Conservation (phyloP, 169 alveolate genomes). For the Cardiosporidium cionae region DNA sequence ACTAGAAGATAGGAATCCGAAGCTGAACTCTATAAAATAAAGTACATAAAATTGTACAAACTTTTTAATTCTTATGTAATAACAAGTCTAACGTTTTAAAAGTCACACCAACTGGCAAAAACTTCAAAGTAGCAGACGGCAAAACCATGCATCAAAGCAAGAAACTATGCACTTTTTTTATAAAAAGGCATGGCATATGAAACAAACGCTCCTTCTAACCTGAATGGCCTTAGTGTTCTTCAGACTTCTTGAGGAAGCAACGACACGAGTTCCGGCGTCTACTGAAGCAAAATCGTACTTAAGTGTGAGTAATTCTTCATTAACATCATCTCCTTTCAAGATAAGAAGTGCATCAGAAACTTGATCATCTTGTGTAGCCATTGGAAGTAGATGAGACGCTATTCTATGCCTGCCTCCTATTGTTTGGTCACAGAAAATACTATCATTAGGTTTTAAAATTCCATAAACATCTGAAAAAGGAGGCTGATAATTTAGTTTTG, state of each 20-base stretch:
- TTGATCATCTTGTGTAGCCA: no score
- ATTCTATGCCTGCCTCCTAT: no score
- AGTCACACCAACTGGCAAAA: background rate
- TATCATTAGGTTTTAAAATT: no score
- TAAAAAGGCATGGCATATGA: no score
- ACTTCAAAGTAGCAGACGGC: no score
- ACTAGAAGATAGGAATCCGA: conserved; percentile 60
- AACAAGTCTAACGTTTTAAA: background rate
- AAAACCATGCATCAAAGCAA: no score
- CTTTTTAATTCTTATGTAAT: background rate
- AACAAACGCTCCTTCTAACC: conserved; percentile 26
- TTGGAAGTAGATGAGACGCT: no score
- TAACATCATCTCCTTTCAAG: conserved; percentile 37
- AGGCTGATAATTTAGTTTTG: no score
- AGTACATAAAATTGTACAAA: background rate
- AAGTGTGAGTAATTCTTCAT: conserved; percentile 36
- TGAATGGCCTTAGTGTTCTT: conserved; percentile 43
- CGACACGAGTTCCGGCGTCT: conserved; percentile 65
- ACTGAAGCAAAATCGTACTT: conserved; percentile 65
- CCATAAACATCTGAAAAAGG: no score
- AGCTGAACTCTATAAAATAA: conserved; percentile 38
- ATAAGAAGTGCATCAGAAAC: conserved; percentile 43
- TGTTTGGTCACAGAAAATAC: no score
- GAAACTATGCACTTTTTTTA: no score
- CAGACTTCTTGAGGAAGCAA: conserved; percentile 52